Evolutionary conservation across 129 eudicot genomes (phyloP).

Genomic region (Centaurea solstitialis): DNA sequence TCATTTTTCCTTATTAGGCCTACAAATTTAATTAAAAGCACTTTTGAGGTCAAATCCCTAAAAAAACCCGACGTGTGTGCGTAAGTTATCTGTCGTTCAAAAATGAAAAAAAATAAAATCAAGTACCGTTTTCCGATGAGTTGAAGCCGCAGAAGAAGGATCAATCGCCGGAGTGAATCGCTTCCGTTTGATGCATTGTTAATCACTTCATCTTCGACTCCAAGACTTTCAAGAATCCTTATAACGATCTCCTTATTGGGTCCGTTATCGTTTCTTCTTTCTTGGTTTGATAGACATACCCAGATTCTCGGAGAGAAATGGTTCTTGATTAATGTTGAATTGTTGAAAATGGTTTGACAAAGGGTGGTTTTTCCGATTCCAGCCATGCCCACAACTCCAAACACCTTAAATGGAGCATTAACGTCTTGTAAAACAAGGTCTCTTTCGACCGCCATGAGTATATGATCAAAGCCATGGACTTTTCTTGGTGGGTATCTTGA

Average conservation of each 20-base stretch:
- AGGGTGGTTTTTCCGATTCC: slow-evolving; percentile 56
- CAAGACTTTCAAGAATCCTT: slow-evolving; percentile 41
- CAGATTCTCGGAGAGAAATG: slow-evolving; percentile 45
- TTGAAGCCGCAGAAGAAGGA: slow-evolving; percentile 34
- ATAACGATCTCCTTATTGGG: slow-evolving; percentile 28
- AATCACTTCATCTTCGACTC: slow-evolving; percentile 46
- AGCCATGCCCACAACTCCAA: slow-evolving; percentile 47
- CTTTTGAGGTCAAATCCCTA: too few species aligned
- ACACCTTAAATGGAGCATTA: slow-evolving; percentile 27
- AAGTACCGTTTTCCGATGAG: slow-evolving; percentile 37
- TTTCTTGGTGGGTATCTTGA: slow-evolving; percentile 26
- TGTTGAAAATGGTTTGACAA: slow-evolving; percentile 30
- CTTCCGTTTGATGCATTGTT: background rate
- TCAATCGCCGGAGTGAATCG: slow-evolving; percentile 19
- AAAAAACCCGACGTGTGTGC: too few species aligned
- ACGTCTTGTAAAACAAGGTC: slow-evolving; percentile 20
- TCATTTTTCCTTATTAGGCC: too few species aligned
- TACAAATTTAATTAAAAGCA: too few species aligned
- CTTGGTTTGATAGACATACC: slow-evolving; percentile 53
- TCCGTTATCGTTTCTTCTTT: background rate
- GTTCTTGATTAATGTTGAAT: slow-evolving; percentile 10
- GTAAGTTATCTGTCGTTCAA: too few species aligned
- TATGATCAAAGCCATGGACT: slow-evolving; percentile 37
- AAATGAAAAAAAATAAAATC: too few species aligned
- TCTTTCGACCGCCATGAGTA: slow-evolving; percentile 34